These are phyloP conservation scores for Blepharisma stoltei DNA, from an alignment of 73 alveolate species.

Conservation along the genomic window DNA sequence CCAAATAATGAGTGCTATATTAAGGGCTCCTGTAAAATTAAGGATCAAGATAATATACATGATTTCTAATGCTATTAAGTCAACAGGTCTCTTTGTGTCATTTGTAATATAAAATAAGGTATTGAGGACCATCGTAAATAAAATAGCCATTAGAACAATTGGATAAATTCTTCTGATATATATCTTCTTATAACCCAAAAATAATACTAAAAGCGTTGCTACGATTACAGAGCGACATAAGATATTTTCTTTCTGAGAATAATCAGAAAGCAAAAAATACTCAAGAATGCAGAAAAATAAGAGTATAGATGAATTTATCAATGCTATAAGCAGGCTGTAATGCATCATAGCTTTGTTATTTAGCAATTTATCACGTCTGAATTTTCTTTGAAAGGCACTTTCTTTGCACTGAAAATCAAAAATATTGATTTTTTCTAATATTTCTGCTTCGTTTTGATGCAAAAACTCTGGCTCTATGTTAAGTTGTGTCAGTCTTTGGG, in stretches of 20 bases:
- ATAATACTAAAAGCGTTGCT: neutral
- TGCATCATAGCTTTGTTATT: neutral
- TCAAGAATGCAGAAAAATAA: neutral
- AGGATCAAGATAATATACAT: slow-evolving; percentile 8
- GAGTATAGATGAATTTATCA: neutral
- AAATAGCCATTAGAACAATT: neutral
- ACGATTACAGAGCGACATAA: slow-evolving; percentile 3
- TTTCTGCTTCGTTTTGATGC: neutral
- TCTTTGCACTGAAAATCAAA: neutral
- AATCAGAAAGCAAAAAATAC: neutral
- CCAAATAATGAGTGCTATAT: neutral
- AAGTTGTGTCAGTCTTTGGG: too few species aligned
- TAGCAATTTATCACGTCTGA: neutral
- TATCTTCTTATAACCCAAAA: neutral
- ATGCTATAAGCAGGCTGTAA: neutral
- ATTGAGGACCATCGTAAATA: neutral
- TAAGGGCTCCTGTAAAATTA: neutral
- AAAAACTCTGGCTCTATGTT: neutral
- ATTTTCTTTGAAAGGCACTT: neutral
- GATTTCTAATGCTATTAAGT: neutral
- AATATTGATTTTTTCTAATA: neutral
- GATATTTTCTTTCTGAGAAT: neutral
- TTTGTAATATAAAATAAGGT: neutral
- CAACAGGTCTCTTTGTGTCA: neutral
- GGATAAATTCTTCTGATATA: slow-evolving; percentile 1